Evolutionary conservation across 1,284 basidiomycete species (phyloP), one percentile per base, ranked within the genome.

Genomic region (Ustilago bromivora): DNA sequence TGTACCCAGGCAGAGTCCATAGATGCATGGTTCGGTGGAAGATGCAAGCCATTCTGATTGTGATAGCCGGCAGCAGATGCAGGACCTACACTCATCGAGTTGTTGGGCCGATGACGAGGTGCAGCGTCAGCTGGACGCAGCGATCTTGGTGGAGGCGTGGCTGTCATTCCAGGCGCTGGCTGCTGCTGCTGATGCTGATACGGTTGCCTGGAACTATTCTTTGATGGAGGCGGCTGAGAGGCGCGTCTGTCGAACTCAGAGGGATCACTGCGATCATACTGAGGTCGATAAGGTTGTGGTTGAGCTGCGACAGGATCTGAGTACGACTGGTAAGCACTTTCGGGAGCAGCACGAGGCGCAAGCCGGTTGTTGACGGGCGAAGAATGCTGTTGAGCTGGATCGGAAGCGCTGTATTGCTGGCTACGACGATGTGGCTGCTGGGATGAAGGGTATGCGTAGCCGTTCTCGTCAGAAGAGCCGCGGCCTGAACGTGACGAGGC

Each of bases 311-410:
- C 40, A 4, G 71, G 57, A 55, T 73, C 71, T 32, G 65, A 65
- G 34, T 68, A 73, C n/a, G 61, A 67, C 15, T 67, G 61, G 51
- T 73, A 68, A 8, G 58, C 55, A 31, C 43, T 36, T 11, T 73
- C 61, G 19, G 41, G 31, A 32, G 43, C 35, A 3, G 47, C 38
- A 3, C 53, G 59, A 10, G 54, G 7, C 1, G 47, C 35, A 46
- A 64, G 55, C 6, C 58, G 71, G 15, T 67, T 57, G 43, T 68
- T 67, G 28, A 36, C 55, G 10, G 71, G 65, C 31, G 71, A 73
- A 34, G 49, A 12, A 12, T 53, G 38, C 13, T 54, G 46, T 7
- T 34, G 53, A 28, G 23, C n/a, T 17, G 57, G 19, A 17, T 36
- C 51, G 56, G 62, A 46, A 2, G 49, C 36, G 43, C 49, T 60